Evolutionary conservation across 805 yeast species (phyloP), one percentile per base, ranked within the genome.

Genomic region (Candida namnaoensis): DNA sequence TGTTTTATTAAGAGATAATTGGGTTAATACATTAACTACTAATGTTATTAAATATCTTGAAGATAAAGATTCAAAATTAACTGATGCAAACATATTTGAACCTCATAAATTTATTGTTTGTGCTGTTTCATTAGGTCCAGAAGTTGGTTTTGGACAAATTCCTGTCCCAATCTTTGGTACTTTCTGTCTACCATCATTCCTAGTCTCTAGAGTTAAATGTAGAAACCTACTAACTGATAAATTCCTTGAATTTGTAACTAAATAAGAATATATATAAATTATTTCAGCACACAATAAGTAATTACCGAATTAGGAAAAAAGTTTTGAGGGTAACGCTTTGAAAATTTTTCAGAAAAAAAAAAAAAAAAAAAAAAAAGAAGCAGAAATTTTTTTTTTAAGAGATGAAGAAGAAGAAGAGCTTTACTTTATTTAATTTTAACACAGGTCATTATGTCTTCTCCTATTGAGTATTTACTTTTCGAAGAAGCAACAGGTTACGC

Each of bases 401-500:
- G 19, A 19, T 19, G 19, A 30, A 30, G 33, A 11, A 30, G 33
- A 10, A 26, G 10, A 7, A 26, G 7, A 12, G 7, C 12, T 4
- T 30, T 12, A 12, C 3, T 30, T 11, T 30, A 30, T 30, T 27
- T 7, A 27, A 11, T 9, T 12, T 3, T 8, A 30, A 24, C 38
- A 44, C 25, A 14, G 3, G 19, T 19, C 19, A 35, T 11, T 19
- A 58, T 56, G 57, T 71, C 72, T 86, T 88, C 82, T 53, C 81
- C 81, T 58, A 62, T 88, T 66, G 96, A 93, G 68, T 93, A 80
- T 70, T 79, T 93, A 63, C 82, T 93, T 58, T 91, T 84, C 65
- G 99, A 93, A 74, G 98, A 93, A 74, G 96, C 99, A 46, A 88
- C 98, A 41, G 99, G 99, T 53, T 93, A 91, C 65, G 98, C 95